Conservation (phyloP, 306 rosid genomes). For the Quercus ilex region DNA sequence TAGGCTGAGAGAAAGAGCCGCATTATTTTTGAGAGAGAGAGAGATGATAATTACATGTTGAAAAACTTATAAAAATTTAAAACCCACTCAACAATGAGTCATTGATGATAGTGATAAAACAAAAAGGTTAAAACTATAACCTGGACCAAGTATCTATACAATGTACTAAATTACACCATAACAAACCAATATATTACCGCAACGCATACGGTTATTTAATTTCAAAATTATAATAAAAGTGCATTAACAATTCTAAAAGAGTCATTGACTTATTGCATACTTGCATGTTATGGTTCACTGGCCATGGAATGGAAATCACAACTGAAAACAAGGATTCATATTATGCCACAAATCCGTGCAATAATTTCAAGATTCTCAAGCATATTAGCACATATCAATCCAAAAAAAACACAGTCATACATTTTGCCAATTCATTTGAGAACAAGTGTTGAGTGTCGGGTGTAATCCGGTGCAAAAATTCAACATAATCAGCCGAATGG, state of each 20-base stretch:
- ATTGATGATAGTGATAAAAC: background rate
- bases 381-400: background rate
- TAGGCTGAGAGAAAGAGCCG: background rate
- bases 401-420: conserved; percentile 32
- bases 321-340: too few species aligned
- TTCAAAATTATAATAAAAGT: background rate
- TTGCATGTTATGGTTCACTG: background rate
- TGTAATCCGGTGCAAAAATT: conserved; percentile 86
- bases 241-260: background rate
- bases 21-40: background rate
- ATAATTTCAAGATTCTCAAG: background rate
- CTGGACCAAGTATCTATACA: background rate
- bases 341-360: background rate
- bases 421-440: conserved; percentile 65
- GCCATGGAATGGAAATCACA: too few species aligned
- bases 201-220: background rate
- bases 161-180: background rate
- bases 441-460: conserved; percentile 87
- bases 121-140: background rate
- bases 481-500: conserved; percentile 91
- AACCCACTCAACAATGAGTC: background rate
- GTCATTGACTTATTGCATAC: background rate
- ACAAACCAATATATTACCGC: background rate
- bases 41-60: background rate
- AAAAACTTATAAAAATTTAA: background rate